Base-by-base conservation (phyloP, 176 grass and related monocot species). In the Eleusine indica region DNA sequence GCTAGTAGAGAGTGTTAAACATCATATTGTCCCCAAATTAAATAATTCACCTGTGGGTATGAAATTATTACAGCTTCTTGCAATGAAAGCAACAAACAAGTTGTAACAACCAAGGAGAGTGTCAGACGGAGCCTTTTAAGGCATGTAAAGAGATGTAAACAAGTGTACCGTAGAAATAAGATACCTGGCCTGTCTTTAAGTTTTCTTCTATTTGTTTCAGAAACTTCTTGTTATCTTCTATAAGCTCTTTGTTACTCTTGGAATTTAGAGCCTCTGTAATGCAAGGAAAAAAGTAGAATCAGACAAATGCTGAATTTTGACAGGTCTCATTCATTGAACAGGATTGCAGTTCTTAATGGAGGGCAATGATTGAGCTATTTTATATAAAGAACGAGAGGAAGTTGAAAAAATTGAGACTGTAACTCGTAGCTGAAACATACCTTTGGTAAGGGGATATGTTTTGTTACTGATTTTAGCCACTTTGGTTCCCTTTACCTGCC, bases 191-290 rank as follows among this genome's bases (percentile, higher is more conserved):
- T 5, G 52, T 7, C 16, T 15, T 82, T 44, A 83, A 37, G 21
- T 62, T 83, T 4, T 83, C 66, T 47, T 86, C 70, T 68, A 81
- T 81, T 25, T 1, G 19, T 28, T 81, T 9, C 48, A 86, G 44
- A 77, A 87, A 38, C 54, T 38, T 77, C 9, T 21, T 3, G 77
- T 32, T 87, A 63, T 83, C 73, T 38, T 12, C 32, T 8, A 71
- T 63, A 32, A 77, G 16, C 21, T 82, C 80, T 82, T 71, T 37
- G 53, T 5, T 41, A 39, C 35, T 77, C 65, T 32, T 87, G 42
- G 30, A 77, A 43, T 82, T 35, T 16, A 71, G 32, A 43, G 12
- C 4, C 42, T 77, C 79, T 87, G 66, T n/a, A 29, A 70, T 5
- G 70, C 17, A 49, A 77, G 11, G 9, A 32, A 18, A 48, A 81